These are phyloP conservation scores for Saccharum officinarum DNA, from an alignment of 176 grass and related monocot genomes.

Conservation along the genomic window DNA sequence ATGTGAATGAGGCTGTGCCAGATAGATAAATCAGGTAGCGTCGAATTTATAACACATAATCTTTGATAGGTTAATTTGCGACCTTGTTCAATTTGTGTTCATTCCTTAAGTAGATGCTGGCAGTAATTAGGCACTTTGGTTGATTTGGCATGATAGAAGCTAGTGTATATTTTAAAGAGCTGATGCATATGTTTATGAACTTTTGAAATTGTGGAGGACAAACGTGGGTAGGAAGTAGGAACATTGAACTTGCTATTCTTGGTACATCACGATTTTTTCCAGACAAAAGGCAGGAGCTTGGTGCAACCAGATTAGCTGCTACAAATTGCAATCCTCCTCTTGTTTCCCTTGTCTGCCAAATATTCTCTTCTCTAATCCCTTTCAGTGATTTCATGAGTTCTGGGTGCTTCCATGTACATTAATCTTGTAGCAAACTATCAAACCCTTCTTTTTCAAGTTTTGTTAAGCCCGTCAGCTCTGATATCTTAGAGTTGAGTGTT, in stretches of 20 bases:
- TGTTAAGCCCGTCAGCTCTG: background rate
- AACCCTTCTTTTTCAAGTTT: background rate
- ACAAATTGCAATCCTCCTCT: background rate
- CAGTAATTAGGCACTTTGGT: background rate
- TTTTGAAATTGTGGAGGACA: background rate
- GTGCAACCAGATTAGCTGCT: background rate
- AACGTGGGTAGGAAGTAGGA: background rate
- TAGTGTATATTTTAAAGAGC: background rate
- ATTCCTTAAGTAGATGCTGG: background rate
- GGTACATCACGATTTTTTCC: background rate
- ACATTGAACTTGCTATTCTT: background rate
- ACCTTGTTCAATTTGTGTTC: conserved; percentile 2
- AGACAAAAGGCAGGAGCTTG: too few species aligned
- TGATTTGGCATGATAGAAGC: conserved; percentile 2
- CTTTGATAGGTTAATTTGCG: background rate
- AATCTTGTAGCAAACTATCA: background rate
- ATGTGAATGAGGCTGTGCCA: background rate
- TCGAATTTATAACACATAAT: background rate
- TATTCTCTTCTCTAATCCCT: background rate
- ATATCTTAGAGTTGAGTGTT: background rate
- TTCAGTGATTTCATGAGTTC: background rate
- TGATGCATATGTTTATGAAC: background rate
- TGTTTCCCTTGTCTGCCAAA: background rate
- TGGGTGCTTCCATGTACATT: background rate
- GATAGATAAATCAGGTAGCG: background rate